Base-by-base conservation (phyloP, 2,329 filamentous ascomycete species). In the Pseudocercospora ulei region DNA sequence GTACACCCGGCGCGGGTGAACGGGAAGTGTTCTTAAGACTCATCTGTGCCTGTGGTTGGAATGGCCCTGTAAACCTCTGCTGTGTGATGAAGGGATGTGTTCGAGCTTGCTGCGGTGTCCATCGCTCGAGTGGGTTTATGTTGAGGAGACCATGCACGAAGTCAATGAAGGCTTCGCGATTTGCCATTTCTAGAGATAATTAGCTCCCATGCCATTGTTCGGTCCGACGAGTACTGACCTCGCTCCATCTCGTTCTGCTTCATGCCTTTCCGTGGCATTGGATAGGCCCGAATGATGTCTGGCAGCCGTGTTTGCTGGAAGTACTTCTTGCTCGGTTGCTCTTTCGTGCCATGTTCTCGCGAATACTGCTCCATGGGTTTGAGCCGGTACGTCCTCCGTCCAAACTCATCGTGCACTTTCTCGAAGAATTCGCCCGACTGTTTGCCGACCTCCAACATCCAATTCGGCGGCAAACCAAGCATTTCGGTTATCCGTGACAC, bases 391-490 rank as follows among this genome's bases (percentile, higher is more conserved):
- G 80, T 87, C 54, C 86, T 80, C 49, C 90, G 76, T 24, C 88
- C 88, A 56, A 84, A 98, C 57, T 98, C 90, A 57, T 98, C 90
- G 48, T 79, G 76, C 8, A 72, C 71, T 65, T 95, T 95, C 63
- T 98, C 88, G 56, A 94, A 98, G 61, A 98, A 98, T 54, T 96
- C 87, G 28, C 85, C 84, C 1, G 88, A 84, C 62, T 98, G 90
- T 64, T 98, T 98, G 54, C 90, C 90, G 74, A 94, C 92, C 60
- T 98, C 90, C 40, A 98, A 74, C 90, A 98, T 98, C 90, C 90
- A 98, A 49, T 86, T 92, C 23, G 86, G 88, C 1, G 90, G 88
- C 50, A 94, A 79, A 7, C 90, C 90, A 5, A 98, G 74, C 90
- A 98, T 98, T 65, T 98, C 90, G 13, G 90, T 87, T 48, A 98